A percentile compares a stretch with the other conserved stretches of the same genome.
Conservation (phyloP, 1,139 yeast genomes). For the Diutina rugosa region DNA sequence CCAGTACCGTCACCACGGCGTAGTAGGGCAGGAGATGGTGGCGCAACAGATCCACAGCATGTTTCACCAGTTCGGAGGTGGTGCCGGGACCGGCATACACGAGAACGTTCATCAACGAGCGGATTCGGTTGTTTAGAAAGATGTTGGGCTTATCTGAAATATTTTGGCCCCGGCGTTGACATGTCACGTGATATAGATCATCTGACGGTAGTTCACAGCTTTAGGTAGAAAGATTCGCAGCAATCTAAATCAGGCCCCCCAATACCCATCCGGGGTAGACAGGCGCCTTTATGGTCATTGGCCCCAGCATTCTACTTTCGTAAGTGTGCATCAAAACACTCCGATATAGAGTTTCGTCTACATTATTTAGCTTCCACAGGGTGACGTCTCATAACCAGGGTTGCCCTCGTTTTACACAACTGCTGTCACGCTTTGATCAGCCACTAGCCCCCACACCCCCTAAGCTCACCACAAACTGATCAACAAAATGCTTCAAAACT, state of each 20-base stretch:
- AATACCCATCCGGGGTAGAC: too few species aligned
- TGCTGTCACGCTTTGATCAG: too few species aligned
- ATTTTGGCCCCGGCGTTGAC: neutral
- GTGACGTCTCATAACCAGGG: too few species aligned
- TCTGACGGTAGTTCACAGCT: neutral
- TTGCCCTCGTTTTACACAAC: too few species aligned
- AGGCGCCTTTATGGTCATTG: too few species aligned
- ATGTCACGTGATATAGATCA: neutral
- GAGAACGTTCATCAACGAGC: slow-evolving; percentile 52
- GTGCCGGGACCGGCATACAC: slow-evolving; percentile 83
- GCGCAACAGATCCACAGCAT: slow-evolving; percentile 66
- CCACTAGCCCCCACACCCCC: too few species aligned
- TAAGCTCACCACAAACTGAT: too few species aligned
- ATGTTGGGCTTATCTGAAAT: neutral
- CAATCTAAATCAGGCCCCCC: neutral
- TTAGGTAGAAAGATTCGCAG: neutral
- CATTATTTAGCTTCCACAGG: too few species aligned
- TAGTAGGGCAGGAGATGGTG: slow-evolving; percentile 75
- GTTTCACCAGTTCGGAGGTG: slow-evolving; percentile 75
- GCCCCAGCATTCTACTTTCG: too few species aligned
- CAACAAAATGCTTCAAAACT: too few species aligned
- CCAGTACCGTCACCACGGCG: slow-evolving; percentile 66
- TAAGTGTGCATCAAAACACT: too few species aligned
- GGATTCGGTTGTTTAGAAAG: neutral
- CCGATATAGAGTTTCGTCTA: too few species aligned